These are phyloP conservation scores for Crithidia sp. DNA, from an alignment of 208 protist genomes.

Conservation along the genomic window DNA sequence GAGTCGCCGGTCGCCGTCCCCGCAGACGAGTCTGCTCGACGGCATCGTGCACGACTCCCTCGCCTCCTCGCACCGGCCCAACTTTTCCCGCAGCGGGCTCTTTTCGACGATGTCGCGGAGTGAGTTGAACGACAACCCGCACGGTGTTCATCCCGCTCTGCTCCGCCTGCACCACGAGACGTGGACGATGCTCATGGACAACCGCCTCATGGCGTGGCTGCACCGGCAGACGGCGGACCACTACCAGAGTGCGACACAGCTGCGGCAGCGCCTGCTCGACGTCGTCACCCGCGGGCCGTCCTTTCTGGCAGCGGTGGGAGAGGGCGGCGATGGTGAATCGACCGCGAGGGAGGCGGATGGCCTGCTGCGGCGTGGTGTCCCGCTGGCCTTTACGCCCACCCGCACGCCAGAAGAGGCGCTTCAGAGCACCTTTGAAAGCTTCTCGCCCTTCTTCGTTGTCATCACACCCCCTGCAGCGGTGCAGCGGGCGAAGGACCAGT, in stretches of 20 bases:
- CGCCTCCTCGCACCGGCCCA: not conserved
- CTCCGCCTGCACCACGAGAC: constrained; percentile 72
- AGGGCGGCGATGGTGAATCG: not conserved
- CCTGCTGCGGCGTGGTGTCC: too few species aligned
- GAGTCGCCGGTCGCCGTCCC: not conserved
- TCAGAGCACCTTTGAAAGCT: constrained; percentile 72
- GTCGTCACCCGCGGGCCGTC: constrained; percentile 43
- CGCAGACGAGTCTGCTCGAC: not conserved
- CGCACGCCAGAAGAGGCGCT: constrained; percentile 50
- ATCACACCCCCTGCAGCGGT: constrained; percentile 58
- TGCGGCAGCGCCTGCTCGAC: constrained; percentile 78
- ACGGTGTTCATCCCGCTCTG: constrained; percentile 42
- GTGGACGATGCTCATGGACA: constrained; percentile 89
- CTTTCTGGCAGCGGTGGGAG: not conserved
- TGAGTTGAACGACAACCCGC: constrained; percentile 41
- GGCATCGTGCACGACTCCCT: not conserved
- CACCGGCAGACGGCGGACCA: constrained; percentile 74
- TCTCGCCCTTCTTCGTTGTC: constrained; percentile 85
- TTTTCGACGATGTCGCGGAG: constrained; percentile 2
- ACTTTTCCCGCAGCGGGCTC: constrained; percentile 3
- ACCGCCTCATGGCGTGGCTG: constrained; percentile 84
- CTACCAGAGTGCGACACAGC: constrained; percentile 60
- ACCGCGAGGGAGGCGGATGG: not conserved
- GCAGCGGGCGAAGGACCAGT: constrained; percentile 46
- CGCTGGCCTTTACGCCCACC: not conserved